Base-by-base conservation (phyloP, 352 stramenopile species). In the Phytophthora sp. region DNA sequence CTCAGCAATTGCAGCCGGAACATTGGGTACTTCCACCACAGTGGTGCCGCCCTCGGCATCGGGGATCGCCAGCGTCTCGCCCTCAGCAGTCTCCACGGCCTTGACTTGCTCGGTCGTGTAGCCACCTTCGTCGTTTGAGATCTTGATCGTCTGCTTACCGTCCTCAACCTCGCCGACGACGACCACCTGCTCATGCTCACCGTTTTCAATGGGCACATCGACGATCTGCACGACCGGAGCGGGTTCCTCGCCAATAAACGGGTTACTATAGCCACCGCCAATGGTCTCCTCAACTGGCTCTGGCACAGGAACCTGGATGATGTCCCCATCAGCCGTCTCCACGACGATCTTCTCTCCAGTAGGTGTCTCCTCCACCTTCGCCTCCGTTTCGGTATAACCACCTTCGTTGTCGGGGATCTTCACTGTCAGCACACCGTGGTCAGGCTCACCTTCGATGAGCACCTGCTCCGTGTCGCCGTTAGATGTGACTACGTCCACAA, bases 1-100 rank as follows among this genome's bases (percentile, higher is more conserved):
- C n/a, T 39, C 24, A n/a, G 42, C 55, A 73, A 79, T 73, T 24
- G 51, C 69, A 8, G 38, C 15, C 16, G 59, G 55, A 30, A 52
- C 20, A 41, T 67, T 24, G 39, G 36, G 45, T 27, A 56, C 42
- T 18, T 42, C n/a, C 57, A 68, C 54, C 3, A 46, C 18, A 4
- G 46, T 55, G 9, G 30, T 18, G 29, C 16, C 29, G 4, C 50
- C 47, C 13, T 66, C 36, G 11, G n/a, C 36, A 1, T 66, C 57
- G 18, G 47, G 33, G 8, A 66, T 31, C 45, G 29, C 46, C 12
- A 66, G 20, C 46, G 47, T 59, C 27, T 47, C 57, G 44, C 35
- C 50, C 4, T 45, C 27, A 6, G 33, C 6, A 3, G 41, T 67
- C 59, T 67, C 49, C 11, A 60, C n/a, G 7, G 21, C 58, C 13